Percentiles rank a stretch among this genome's conserved stretches.
These are phyloP conservation scores for Elongisporangium anandrum DNA, from an alignment of 352 stramenopile species.

Conservation along the genomic window DNA sequence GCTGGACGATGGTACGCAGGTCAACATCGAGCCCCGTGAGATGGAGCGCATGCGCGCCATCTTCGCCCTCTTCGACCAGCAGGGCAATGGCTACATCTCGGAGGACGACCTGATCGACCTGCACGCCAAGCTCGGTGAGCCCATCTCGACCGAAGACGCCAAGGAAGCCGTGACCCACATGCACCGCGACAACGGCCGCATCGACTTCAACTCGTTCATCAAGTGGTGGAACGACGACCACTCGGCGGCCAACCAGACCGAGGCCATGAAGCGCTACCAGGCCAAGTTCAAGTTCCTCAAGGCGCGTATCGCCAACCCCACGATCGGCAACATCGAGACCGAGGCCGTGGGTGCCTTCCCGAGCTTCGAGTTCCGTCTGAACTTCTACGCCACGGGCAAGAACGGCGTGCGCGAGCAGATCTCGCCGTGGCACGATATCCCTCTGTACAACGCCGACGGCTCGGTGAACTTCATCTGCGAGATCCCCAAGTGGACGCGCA, in stretches of 20 bases:
- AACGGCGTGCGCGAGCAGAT: constrained; percentile 81
- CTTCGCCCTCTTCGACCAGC: constrained; percentile 79
- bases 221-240: constrained; percentile 89
- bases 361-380: constrained; percentile 87
- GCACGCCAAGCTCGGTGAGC: constrained; percentile 79
- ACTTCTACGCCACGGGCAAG: constrained; percentile 84
- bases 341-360: constrained; percentile 72
- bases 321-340: constrained; percentile 78
- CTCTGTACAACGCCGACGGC: constrained; percentile 89
- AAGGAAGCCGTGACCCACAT: constrained; percentile 71
- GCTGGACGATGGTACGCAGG: constrained; percentile 71
- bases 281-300: constrained; percentile 90
- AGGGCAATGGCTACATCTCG: constrained; percentile 76
- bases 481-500: constrained; percentile 97
- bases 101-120: constrained; percentile 75
- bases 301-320: constrained; percentile 78
- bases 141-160: constrained; percentile 70
- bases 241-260: constrained; percentile 54
- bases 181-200: constrained; percentile 53
- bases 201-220: constrained; percentile 87
- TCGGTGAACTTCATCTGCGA: constrained; percentile 93
- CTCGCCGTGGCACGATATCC: constrained; percentile 98
- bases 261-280: constrained; percentile 81
- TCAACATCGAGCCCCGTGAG: constrained; percentile 75
- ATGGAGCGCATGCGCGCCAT: constrained; percentile 86